phyloP scores from a whole-genome alignment of 768 basidiomycete species.

The Dacryopinax primogenitus region DNA sequence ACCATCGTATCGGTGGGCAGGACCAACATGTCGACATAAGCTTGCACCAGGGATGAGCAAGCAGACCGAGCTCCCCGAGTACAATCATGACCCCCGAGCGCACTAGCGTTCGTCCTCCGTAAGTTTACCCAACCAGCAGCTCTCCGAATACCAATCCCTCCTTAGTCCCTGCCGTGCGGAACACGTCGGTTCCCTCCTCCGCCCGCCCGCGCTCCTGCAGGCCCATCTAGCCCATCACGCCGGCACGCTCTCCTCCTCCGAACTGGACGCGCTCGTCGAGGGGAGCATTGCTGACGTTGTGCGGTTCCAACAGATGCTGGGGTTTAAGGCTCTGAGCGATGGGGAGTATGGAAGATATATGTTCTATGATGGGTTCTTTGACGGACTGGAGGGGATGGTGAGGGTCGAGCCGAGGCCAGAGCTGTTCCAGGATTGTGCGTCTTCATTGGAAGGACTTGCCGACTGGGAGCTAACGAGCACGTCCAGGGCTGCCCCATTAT shows the following conservation, averaged over 20 bases:
- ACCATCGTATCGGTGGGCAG: too few relatives aligned
- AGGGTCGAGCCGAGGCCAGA: background rate
- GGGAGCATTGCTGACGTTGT: background rate
- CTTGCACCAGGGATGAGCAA: too few relatives aligned
- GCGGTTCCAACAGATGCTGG: background rate
- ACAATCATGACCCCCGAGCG: background rate
- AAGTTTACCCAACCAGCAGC: background rate
- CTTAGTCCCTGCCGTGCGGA: background rate
- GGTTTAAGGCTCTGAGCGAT: background rate
- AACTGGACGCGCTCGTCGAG: background rate
- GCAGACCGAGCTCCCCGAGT: background rate
- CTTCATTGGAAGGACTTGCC: background rate
- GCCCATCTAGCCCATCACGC: background rate
- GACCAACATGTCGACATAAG: too few relatives aligned
- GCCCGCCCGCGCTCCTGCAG: background rate
- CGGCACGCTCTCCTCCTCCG: background rate
- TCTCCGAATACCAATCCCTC: background rate
- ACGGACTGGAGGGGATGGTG: slow-evolving; percentile 50
- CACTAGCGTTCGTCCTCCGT: background rate
- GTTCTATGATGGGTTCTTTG: slow-evolving; percentile 56
- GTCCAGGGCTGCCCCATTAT: background rate
- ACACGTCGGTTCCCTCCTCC: slow-evolving; percentile 6
- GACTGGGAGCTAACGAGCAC: background rate
- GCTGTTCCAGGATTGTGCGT: slow-evolving; percentile 4
- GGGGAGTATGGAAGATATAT: slow-evolving; percentile 18